Evolutionary conservation across 305 asterid species (phyloP).

Genomic region (Fraxinus albicans): DNA sequence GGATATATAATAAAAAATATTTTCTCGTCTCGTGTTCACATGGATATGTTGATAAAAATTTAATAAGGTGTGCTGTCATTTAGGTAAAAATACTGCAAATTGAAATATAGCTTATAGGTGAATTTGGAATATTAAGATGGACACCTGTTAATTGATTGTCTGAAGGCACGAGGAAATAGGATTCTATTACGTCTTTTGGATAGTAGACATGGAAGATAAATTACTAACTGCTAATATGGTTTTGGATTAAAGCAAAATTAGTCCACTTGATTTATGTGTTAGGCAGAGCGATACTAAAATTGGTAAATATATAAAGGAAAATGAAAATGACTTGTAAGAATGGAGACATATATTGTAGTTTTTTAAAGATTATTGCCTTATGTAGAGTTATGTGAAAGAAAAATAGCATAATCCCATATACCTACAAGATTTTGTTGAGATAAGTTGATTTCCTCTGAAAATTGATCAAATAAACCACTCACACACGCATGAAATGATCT

Average conservation of each 20-base stretch:
- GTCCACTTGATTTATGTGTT: neutral
- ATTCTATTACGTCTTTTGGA: neutral
- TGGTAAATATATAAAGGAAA: slow-evolving; percentile 1
- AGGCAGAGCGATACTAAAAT: neutral
- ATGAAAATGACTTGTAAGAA: slow-evolving; percentile 8
- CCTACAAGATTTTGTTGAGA: slow-evolving; percentile 15
- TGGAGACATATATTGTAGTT: neutral
- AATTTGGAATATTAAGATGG: neutral
- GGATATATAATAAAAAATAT: neutral
- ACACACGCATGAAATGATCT: neutral
- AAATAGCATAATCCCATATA: neutral
- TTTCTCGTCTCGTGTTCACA: neutral
- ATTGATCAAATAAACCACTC: slow-evolving; percentile 7
- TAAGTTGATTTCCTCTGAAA: neutral
- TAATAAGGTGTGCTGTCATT: neutral
- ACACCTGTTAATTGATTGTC: neutral
- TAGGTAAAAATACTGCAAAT: slow-evolving; percentile 1
- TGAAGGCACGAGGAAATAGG: neutral
- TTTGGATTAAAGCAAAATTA: neutral
- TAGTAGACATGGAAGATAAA: neutral
- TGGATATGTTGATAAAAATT: neutral
- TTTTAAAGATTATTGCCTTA: slow-evolving; percentile 7
- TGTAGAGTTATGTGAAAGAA: neutral
- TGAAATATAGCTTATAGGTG: neutral
- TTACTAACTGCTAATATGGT: neutral